Base-by-base conservation (phyloP, 345 rosid species). In the Microcos paniculata region DNA sequence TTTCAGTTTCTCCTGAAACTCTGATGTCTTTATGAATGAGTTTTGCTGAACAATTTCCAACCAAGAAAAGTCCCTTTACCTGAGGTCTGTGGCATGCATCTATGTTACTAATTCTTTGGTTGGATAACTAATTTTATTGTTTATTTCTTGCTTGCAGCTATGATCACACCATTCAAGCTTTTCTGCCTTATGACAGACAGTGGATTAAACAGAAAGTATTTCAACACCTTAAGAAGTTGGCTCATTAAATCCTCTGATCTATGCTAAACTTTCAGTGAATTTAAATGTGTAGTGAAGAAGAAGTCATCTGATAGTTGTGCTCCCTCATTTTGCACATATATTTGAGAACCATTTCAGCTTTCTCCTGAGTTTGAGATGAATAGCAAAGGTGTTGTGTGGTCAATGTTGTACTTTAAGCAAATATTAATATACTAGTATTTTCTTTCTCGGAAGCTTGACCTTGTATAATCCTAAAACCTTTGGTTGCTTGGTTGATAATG, bases 161-260 rank as follows among this genome's bases (percentile, higher is more conserved):
- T 40, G 96, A 92, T 30, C 97, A 88, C 82, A 74, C 75, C n/a
- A 33, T 82, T 57, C 89, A 80, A 77, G 98, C 95, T 6, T 96
- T 86, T 78, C 79, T 93, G 82, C 99, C 99, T 14, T 84, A 89
- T 43, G 99, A 96, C 81, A 85, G 98, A 76, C 84, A 90, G 76
- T 92, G 99, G 99, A 90, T 96, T 62, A 94, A 96, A 78, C 97
- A 89, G 69, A 84, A 88, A 58, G 82, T 89, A 7, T 82, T 90
- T 73, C 85, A 88, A 68, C 99, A 93, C 84, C 96, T 93, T 9
- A 91, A 89, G 89, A 90, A 73, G 77, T 70, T 89, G 85, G 94
- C 97, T 8, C 87, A 73, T 65, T 94, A 85, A 85, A 48, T 1
- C 53, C 15, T 42, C 33, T 9, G 26, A 8, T 21, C 14, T 28